Conservation (phyloP, 176 grass and related monocot genomes). For the Elaeis guineensis region DNA sequence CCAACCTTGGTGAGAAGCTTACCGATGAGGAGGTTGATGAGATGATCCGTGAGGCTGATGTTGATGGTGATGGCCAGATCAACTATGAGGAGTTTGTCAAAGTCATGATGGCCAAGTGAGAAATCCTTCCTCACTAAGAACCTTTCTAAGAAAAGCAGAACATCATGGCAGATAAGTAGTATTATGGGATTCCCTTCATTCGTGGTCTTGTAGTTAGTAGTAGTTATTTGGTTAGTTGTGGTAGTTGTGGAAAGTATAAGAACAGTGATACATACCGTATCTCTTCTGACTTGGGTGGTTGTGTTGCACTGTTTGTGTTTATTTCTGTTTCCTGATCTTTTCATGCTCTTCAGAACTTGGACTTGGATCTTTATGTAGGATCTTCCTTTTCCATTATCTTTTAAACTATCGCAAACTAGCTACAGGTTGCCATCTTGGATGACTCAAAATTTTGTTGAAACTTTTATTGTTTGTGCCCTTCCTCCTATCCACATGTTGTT, state of each 20-base stretch:
- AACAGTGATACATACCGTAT: not conserved
- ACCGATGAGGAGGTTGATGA: constrained; percentile 48
- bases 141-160: not conserved
- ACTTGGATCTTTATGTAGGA: not conserved
- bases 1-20: constrained; percentile 59
- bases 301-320: constrained; percentile 2
- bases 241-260: not conserved
- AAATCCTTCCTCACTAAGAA: not conserved
- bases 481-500: too few species aligned
- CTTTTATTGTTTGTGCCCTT: too few species aligned
- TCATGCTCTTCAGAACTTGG: not conserved
- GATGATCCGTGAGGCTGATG: constrained; percentile 72
- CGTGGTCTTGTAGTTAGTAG: not conserved
- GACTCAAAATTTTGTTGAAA: too few species aligned
- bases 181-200: not conserved
- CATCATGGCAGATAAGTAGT: not conserved
- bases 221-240: not conserved
- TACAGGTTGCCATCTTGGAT: too few species aligned
- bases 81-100: constrained; percentile 78
- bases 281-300: not conserved
- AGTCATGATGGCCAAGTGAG: constrained; percentile 86
- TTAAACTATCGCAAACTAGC: not conserved
- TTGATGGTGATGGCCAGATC: constrained; percentile 73
- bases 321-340: not conserved
- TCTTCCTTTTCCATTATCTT: not conserved